Conservation (phyloP, 306 rosid species). For the Calophaca sinica region DNA sequence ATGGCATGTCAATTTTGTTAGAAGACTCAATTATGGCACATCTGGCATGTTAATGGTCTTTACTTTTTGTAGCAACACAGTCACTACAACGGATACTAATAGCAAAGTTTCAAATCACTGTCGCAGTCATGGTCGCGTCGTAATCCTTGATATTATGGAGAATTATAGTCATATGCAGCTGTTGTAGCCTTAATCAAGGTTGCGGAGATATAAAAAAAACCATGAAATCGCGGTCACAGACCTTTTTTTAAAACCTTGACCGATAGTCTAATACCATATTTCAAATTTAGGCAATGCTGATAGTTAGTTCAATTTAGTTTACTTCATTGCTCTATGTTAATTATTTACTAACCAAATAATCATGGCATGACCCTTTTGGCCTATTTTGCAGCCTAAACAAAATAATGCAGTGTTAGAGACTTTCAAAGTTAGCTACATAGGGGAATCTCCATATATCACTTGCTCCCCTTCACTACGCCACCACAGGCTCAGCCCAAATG, state of each 20-base stretch:
- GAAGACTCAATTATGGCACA: constrained; percentile 8
- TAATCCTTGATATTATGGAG: too few relatives aligned
- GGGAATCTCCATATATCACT: constrained; percentile 71
- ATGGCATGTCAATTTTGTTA: constrained; percentile 31
- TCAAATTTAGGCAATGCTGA: background rate
- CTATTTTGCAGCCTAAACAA: constrained; percentile 75
- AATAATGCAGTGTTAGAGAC: constrained; percentile 76
- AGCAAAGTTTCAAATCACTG: background rate
- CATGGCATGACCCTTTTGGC: constrained; percentile 24
- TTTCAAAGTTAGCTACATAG: constrained; percentile 77
- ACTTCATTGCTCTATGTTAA: background rate
- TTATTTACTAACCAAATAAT: constrained; percentile 1
- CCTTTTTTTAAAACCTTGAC: background rate
- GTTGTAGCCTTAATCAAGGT: too few relatives aligned
- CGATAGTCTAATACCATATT: background rate
- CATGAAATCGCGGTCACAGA: too few relatives aligned
- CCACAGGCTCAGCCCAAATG: constrained; percentile 63
- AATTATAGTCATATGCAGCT: too few relatives aligned
- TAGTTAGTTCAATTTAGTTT: background rate
- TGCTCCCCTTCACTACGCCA: constrained; percentile 74
- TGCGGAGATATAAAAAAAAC: too few relatives aligned
- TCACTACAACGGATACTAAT: background rate
- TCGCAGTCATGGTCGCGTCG: too few relatives aligned
- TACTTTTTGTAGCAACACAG: constrained; percentile 3
- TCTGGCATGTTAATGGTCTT: background rate